Evolutionary conservation across 805 yeast species (phyloP).

Genomic region (Yarrowia deformans): DNA sequence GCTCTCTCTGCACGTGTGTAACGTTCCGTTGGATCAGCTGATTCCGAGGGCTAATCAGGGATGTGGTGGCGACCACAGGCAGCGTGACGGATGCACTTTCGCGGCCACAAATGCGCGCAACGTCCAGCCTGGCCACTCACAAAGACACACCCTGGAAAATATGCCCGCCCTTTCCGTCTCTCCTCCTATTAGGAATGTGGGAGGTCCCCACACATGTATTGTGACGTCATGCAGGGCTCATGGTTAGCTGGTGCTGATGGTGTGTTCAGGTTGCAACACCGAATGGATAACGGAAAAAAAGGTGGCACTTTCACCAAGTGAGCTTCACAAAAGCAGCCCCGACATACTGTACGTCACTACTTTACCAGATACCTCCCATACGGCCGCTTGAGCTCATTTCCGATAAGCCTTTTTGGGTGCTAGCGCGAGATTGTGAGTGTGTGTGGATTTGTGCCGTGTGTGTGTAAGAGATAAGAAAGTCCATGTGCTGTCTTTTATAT

Average conservation of each 20-base stretch:
- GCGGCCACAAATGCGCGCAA: too few relatives aligned
- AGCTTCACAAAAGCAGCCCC: too few relatives aligned
- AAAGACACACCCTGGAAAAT: too few relatives aligned
- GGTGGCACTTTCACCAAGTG: too few relatives aligned
- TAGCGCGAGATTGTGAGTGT: background rate
- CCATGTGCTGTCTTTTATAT: background rate
- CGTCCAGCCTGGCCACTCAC: too few relatives aligned
- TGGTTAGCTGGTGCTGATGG: too few relatives aligned
- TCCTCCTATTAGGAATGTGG: background rate
- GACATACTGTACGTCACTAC: too few relatives aligned
- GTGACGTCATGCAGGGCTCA: conserved; percentile 6
- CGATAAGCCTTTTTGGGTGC: conserved; percentile 2
- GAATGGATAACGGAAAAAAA: too few relatives aligned
- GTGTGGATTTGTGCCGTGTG: background rate
- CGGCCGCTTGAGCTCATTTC: conserved; percentile 7
- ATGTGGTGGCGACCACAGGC: background rate
- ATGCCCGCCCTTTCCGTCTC: too few relatives aligned
- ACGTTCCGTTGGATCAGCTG: conserved; percentile 11
- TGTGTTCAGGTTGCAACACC: too few relatives aligned
- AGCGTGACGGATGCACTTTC: background rate
- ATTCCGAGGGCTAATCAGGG: conserved; percentile 4
- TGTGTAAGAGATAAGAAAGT: background rate
- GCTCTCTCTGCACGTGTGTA: conserved; percentile 18
- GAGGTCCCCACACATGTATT: conserved; percentile 1
- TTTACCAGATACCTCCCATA: background rate